Conservation (phyloP, 2,329 filamentous ascomycete genomes). For the Mollisia scopiformis region DNA sequence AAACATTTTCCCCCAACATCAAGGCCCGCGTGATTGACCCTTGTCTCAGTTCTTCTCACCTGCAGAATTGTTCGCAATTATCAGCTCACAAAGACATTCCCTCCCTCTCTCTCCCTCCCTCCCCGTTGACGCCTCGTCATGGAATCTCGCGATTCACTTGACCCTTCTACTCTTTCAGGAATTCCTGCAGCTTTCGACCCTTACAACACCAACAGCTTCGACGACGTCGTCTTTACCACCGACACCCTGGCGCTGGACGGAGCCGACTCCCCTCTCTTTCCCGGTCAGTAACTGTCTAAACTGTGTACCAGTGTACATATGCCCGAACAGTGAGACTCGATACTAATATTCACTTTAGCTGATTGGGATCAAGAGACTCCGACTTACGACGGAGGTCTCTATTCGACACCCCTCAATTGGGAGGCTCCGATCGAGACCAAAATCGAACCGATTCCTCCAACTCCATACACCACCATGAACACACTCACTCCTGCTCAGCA, state of each 20-base stretch:
- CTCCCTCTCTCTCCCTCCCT: not conserved
- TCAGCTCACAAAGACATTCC: not conserved
- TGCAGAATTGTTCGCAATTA: conserved; percentile 2
- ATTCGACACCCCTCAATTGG: conserved; percentile 38
- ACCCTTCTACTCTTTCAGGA: conserved; percentile 30
- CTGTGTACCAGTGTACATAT: too few species aligned
- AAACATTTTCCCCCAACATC: not conserved
- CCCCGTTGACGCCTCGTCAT: conserved; percentile 15
- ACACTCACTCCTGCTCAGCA: conserved; percentile 60
- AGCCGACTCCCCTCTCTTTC: conserved; percentile 34
- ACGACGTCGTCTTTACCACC: conserved; percentile 28
- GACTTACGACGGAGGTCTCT: conserved; percentile 35
- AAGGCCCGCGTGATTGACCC: conserved; percentile 8
- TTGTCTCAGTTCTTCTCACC: conserved; percentile 1
- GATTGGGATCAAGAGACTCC: conserved; percentile 35
- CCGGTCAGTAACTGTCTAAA: too few species aligned
- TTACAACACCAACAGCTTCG: conserved; percentile 26
- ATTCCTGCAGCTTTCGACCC: conserved; percentile 28
- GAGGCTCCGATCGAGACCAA: conserved; percentile 31
- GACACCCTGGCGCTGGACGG: conserved; percentile 30
- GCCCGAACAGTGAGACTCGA: too few species aligned
- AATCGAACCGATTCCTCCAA: conserved; percentile 25
- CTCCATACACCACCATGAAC: conserved; percentile 35
- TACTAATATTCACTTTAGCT: too few species aligned
- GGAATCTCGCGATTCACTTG: conserved; percentile 26